Evolutionary conservation across 225 moss, liverwort and hornwort species (phyloP), one percentile per base, ranked within the genome.

Genomic region (Anthoceros angustus): DNA sequence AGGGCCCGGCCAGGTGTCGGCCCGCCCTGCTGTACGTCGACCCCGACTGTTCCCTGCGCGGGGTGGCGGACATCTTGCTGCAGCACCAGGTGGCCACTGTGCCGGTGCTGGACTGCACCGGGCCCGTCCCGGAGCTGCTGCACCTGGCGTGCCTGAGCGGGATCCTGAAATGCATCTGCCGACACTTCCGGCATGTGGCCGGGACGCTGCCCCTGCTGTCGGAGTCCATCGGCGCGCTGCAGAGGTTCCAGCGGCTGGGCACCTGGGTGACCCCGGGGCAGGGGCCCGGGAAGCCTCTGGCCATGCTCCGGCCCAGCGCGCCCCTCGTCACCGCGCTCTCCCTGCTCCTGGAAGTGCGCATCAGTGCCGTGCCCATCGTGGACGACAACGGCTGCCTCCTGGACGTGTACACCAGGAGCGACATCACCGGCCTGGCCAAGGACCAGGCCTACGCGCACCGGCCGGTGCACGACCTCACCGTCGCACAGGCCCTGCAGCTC

Each of bases 341-440:
- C 39, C 70, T 92, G 25, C 86, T 98, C 63, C 82, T 92, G 68
- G 78, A 84, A 76, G 94, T 86, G 76, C 88, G 88, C 68, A 86
- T 98, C 41, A 98, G 95, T 78, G 84, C 91, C 39, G 82, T 92
- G 50, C 95, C 95, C 15, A 83, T 98, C 70, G 91, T 98, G 67
- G 95, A 98, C 68, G 92, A 98, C 6, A 75, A 98, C 74, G 95
- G 87, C 64, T 78, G 85, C 41, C 78, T 98, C 45, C 78, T 92
- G 70, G 95, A 98, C 71, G 83, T 98, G 23, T 98, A 98, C 73
- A 86, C 91, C 61, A 86, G 95, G 61, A 95, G 95, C 79, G 95
- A 95, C 77, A 95, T 95, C 49, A 95, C 95, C 74, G 91, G 91
- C 71, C 81, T 95, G 80, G 95, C 95, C 67, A 85, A 88, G 81